Conservation (phyloP, 2,329 filamentous ascomycete species). For the Xylariaceae sp. region DNA sequence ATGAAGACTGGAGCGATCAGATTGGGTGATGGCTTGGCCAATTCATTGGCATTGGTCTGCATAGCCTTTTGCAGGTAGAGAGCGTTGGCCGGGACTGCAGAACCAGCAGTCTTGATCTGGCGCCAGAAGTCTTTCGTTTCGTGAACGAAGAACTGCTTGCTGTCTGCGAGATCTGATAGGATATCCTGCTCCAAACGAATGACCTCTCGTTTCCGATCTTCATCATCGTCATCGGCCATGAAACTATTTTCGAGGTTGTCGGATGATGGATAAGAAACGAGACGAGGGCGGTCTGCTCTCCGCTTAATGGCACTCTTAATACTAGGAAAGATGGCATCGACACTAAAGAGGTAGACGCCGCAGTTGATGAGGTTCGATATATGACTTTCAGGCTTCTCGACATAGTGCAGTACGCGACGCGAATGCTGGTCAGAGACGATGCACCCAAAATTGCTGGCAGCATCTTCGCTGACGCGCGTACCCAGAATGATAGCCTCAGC, state of each 20-base stretch:
- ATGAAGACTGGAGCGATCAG: constrained; percentile 93
- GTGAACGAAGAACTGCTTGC: constrained; percentile 95
- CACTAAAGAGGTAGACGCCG: constrained; percentile 95
- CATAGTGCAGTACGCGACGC: constrained; percentile 94
- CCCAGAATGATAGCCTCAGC: constrained; percentile 96
- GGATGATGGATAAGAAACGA: constrained; percentile 92
- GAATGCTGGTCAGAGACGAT: constrained; percentile 93
- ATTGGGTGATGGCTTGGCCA: constrained; percentile 77
- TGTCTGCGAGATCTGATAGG: constrained; percentile 89
- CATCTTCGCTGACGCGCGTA: constrained; percentile 84
- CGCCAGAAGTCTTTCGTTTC: constrained; percentile 99
- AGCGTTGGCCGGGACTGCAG: constrained; percentile 92
- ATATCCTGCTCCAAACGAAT: constrained; percentile 97
- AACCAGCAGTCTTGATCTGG: constrained; percentile 98
- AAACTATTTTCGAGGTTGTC: constrained; percentile 78
- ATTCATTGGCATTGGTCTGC: constrained; percentile 76
- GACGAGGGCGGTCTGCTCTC: constrained; percentile 82
- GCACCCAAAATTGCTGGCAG: constrained; percentile 94
- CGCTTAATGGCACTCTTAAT: constrained; percentile 95
- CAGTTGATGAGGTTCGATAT: constrained; percentile 99
- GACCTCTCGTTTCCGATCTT: constrained; percentile 74
- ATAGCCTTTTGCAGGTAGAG: constrained; percentile 93
- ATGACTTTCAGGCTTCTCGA: constrained; percentile 96
- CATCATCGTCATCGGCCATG: constrained; percentile 62
- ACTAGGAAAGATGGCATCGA: constrained; percentile 92